Evolutionary conservation across 257 asterid genomes (phyloP).

Genomic region (Ilex asprella): DNA sequence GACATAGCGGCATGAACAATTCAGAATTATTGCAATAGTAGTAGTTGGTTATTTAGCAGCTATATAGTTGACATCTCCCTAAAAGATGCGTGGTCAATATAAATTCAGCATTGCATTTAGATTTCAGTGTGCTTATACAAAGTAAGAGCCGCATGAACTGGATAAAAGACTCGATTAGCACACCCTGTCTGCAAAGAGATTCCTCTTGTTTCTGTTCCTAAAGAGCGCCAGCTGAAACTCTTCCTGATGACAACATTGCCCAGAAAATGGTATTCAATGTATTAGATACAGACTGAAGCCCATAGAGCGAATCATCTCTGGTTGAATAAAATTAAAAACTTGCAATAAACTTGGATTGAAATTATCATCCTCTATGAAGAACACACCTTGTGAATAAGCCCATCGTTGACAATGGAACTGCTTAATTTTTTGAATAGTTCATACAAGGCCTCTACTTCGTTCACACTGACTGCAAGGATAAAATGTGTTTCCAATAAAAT

Average conservation of each 20-base stretch:
- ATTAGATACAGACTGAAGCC: too few species aligned
- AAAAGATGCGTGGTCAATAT: too few species aligned
- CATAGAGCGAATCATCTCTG: too few species aligned
- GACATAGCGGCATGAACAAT: not conserved
- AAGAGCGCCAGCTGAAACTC: constrained; percentile 92
- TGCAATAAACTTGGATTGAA: too few species aligned
- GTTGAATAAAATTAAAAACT: too few species aligned
- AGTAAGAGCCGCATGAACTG: not conserved
- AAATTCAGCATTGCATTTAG: not conserved
- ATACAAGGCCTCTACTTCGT: constrained; percentile 83
- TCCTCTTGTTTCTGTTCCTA: constrained; percentile 56
- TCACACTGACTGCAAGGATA: constrained; percentile 60
- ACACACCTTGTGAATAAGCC: constrained; percentile 85
- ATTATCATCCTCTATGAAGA: not conserved
- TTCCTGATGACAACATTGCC: constrained; percentile 48
- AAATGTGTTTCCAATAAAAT: not conserved
- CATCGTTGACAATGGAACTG: constrained; percentile 71
- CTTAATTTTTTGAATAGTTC: constrained; percentile 74
- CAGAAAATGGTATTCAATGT: not conserved
- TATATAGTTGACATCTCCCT: too few species aligned
- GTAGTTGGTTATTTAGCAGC: too few species aligned
- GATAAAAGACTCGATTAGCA: not conserved
- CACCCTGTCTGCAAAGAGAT: constrained; percentile 87
- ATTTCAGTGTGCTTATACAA: not conserved
- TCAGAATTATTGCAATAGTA: not conserved